Evolutionary conservation across 2,329 filamentous ascomycete genomes (phyloP), one percentile per base, ranked within the genome.

Genomic region (Aspergillus tamarii): DNA sequence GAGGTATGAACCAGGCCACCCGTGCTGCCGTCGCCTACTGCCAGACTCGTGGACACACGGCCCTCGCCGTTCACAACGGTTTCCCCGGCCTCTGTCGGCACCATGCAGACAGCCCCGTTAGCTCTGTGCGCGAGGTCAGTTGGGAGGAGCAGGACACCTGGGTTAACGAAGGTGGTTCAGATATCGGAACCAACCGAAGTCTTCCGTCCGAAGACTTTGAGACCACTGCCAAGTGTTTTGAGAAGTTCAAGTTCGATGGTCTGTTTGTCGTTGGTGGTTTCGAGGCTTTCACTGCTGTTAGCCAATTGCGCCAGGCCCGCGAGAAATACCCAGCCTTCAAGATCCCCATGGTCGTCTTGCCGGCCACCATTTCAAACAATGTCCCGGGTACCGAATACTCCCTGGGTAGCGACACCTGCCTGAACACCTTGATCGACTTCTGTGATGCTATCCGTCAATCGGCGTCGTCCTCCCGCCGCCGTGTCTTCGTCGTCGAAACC

Each of bases 281-380:
- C 72, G 94, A 98, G 80, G 94, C 93, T 2, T 98, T 95, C 84
- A 95, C 95, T 63, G 90, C 94, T 4, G 86, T 97, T 34, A 92
- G 91, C 46, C 91, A 98, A 78, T 85, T 99, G 66, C 89, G 93
- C 70, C 88, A 91, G 80, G 93, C 91, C 19, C 86, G 93, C 62
- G 85, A 88, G 36, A 81, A 92, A 65, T 97, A 91, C 79, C 88
- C 92, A 19, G 89, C 91, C 2, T 91, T 99, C 75, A 93, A 92
- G 78, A 97, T 99, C 67, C 95, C 94, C 32, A 92, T 97, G 84
- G 87, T 90, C 59, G 85, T 97, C 53, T 85, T 98, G 28, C 94
- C 94, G 0, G 95, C 95, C n/a, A 99, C 95, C 16, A 94, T 99
- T 71, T 96, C 93, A 70, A 98, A 98, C 84, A 98, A 99, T 77